A percentile compares a stretch with the other conserved stretches of the same genome.
Conservation (phyloP, 2,329 filamentous ascomycete species). For the Pseudogymnoascus sp. region DNA sequence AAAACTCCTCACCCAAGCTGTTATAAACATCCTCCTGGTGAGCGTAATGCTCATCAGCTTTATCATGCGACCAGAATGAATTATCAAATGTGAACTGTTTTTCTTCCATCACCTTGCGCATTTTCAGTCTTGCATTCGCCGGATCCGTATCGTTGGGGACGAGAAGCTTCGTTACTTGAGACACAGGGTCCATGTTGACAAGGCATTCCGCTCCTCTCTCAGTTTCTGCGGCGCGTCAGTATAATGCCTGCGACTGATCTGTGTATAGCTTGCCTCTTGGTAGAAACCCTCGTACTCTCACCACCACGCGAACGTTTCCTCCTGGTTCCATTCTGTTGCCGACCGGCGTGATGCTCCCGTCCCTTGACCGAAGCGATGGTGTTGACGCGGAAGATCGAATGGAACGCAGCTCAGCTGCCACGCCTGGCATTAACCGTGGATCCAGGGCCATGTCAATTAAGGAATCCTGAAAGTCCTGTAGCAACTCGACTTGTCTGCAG, state of each 20-base stretch:
- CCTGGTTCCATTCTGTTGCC: conserved; percentile 48
- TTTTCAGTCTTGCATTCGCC: conserved; percentile 50
- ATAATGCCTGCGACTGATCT: background rate
- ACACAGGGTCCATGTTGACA: conserved; percentile 81
- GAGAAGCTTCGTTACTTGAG: conserved; percentile 74
- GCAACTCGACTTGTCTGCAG: conserved; percentile 19
- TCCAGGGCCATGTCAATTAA: conserved; percentile 34
- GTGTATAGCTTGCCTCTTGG: conserved; percentile 53
- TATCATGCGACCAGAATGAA: conserved; percentile 93
- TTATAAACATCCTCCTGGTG: conserved; percentile 91
- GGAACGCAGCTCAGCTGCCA: conserved; percentile 29
- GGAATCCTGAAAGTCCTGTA: conserved; percentile 24
- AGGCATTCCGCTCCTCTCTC: conserved; percentile 76
- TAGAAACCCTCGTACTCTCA: conserved; percentile 71
- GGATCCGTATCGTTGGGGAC: conserved; percentile 53
- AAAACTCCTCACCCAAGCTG: conserved; percentile 86
- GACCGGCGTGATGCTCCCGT: conserved; percentile 52
- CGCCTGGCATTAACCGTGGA: conserved; percentile 38
- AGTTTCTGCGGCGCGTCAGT: conserved; percentile 50
- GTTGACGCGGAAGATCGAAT: conserved; percentile 65
- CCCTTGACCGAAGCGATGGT: conserved; percentile 65
- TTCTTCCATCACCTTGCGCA: conserved; percentile 71
- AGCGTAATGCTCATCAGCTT: conserved; percentile 74
- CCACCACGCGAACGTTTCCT: conserved; percentile 75
- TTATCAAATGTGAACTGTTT: conserved; percentile 95